Evolutionary conservation across 768 basidiomycete genomes (phyloP), one percentile per base, ranked within the genome.

Genomic region (Xerocomus potaroensis): DNA sequence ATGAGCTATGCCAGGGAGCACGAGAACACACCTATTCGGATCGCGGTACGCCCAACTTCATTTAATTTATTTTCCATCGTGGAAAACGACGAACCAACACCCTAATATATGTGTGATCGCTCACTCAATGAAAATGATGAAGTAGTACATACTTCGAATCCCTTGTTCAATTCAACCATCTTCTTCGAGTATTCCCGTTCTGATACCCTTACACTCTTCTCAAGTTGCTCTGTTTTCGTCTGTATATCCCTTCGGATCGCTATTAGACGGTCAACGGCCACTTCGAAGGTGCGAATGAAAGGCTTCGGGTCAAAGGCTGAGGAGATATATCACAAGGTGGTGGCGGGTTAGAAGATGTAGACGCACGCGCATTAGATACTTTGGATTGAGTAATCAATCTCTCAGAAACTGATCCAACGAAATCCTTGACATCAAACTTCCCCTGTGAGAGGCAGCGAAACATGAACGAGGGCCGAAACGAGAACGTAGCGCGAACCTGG

Each of bases 121-220:
- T 49, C 26, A 23, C 19, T 4, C 22, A 15, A 41, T 30, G 24
- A 47, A 47, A 29, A 45, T 16, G 32, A 32, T 15, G 21, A 34
- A 15, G 34, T 18, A 27, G 11, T 34, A 65, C 80, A 39, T 59
- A 92, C 94, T 74, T 99, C 94, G 57, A 98, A 98, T 1, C 91
- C 91, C 41, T 81, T 82, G 62, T 92, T 92, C 19, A 98, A 74
- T 45, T 97, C 94, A n/a, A 76, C 72, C 79, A 98, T 88, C 65
- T 90, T 89, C 72, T 86, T 90, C 3, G 91, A 88, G 67, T 98
- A 99, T 56, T 96, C 93, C 51, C 92, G 70, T 67, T 98, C 95
- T 3, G 92, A 83, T 0, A 85, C 77, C 37, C 85, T 74, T 12
- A 97, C 94, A 55, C 82, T 84, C 71, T 88, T 89, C 72, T 98